These are phyloP conservation scores for Scheffersomyces quercinus DNA, from an alignment of 1,139 yeast species.

Conservation along the genomic window DNA sequence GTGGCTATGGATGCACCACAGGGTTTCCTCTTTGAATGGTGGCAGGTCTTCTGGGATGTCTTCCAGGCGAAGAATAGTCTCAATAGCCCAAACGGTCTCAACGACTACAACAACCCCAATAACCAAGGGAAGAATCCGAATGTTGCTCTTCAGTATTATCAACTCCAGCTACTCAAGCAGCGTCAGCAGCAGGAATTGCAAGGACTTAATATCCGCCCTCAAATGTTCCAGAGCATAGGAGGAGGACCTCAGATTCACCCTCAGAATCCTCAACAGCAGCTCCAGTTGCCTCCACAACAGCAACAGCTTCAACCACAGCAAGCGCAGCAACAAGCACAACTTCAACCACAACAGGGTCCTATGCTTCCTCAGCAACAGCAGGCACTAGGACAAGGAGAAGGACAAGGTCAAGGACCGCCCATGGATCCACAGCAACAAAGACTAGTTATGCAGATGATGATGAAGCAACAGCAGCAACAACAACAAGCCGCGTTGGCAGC, in stretches of 20 bases:
- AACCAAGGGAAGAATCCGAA: conserved; percentile 39
- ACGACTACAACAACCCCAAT: conserved; percentile 14
- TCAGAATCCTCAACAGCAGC: conserved; percentile 5
- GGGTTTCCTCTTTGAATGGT: conserved; percentile 90
- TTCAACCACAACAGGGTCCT: conserved; percentile 8
- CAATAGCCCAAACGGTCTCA: not conserved
- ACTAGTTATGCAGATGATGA: conserved; percentile 24
- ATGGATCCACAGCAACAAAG: conserved; percentile 17
- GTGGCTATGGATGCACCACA: conserved; percentile 79
- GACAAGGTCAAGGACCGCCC: no score
- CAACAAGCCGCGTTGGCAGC: conserved; percentile 13
- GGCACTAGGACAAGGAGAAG: not conserved
- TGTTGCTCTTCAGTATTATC: conserved; percentile 70
- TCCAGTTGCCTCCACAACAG: conserved; percentile 3
- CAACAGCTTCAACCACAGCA: conserved; percentile 9
- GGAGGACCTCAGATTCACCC: not conserved
- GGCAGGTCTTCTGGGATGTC: conserved; percentile 96
- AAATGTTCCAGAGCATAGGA: not conserved
- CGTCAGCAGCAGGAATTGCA: conserved; percentile 56
- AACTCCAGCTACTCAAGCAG: conserved; percentile 65
- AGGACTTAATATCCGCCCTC: conserved; percentile 33
- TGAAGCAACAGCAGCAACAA: conserved; percentile 23
- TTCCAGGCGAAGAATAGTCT: conserved; percentile 66
- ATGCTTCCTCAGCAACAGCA: conserved; percentile 9
- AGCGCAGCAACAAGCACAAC: conserved; percentile 9